Evolutionary conservation across 768 basidiomycete species (phyloP), one percentile per base, ranked within the genome.

Genomic region (Mrakia gelida): DNA sequence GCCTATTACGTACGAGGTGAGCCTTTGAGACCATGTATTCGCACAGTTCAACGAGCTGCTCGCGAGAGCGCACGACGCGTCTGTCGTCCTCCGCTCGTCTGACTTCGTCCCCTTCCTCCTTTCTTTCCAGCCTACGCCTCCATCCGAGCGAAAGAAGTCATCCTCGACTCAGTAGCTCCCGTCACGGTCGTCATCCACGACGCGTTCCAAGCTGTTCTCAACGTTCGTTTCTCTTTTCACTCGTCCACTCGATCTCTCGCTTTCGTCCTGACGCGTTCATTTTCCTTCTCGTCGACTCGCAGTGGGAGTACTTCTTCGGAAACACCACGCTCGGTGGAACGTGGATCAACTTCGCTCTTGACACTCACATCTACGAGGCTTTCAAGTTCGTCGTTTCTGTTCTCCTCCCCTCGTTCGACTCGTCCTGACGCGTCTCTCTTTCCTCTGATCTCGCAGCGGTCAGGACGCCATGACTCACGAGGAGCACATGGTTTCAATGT

Each of bases 291-390:
- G 26, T 28, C 72, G 6, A 32, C 3, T 41, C 32, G 7, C 15
- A 73, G 72, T 78, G 77, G 77, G 63, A 67, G n/a, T 78, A 73
- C 77, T 78, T 78, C 52, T 78, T 78, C 77, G 62, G 21, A 16
- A 52, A 62, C 34, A 13, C 41, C 2, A 43, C 43, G 21, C 56
- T 67, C 11, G 77, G 77, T 23, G 77, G 41, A 13, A 63, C 21
- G 8, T 78, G 77, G 72, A 28, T n/a, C 26, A 34, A 70, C 34
- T 78, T 78, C 32, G 71, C 59, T 16, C 77, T 59, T 26, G 59
- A 59, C 13, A 76, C 70, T 10, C 76, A 78, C 30, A 65, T 73
- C 63, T 78, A 78, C 49, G 61, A 73, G 18, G 72, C 77, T 21
- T 78, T 73, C 41, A 59, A 43, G 49, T 52, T 18, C 18, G 49